Base-by-base conservation (phyloP, 75 land plant genomes). In the Cupressus sempervirens region DNA sequence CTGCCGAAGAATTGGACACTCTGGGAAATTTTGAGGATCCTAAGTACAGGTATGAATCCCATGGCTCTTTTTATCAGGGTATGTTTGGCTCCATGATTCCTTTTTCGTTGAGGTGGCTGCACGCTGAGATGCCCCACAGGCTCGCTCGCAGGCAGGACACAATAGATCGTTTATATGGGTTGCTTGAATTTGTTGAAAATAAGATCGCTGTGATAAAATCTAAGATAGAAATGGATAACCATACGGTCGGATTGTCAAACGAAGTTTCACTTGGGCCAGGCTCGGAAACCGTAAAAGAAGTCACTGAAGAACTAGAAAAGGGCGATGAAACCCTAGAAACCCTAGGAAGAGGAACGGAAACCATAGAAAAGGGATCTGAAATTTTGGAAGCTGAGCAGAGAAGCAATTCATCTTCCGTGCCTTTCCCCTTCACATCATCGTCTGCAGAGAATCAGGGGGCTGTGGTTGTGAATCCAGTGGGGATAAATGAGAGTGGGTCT, bases 51-150 rank as follows among this genome's bases (percentile, higher is more conserved):
- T 97, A 90, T 87, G 95, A 96, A 80, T 76, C 90, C 23, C 89
- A 94, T 85, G 96, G 96, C n/a, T 74, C 82, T 5, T 16, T 84
- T 20, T 96, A 97, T 85, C 92, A 90, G n/a, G 84, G 81, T 20
- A 91, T 87, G 41, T 84, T 89, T 76, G 98, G 98, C 4, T 97
- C 99, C 77, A 92, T 97, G 94, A 86, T 97, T 32, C 99, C 99
- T 58, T 97, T 97, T 87, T 88, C 90, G 9, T 86, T 97, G 76
- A 88, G 99, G 35, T 93, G 91, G 91, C 86, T 97, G 62, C 94
- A 92, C 83, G 96, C 98, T 18, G 83, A 86, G 50, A 73, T 97
- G 16, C 99, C 99, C 11, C n/a, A 90, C 38, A 87, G 89, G 46
- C 75, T 92, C 12, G 93, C 92, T 8, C 84, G 93, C 58, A 84